Conservation (phyloP, 2,329 filamentous ascomycete species). For the Ophiostoma himal-ulmi region DNA sequence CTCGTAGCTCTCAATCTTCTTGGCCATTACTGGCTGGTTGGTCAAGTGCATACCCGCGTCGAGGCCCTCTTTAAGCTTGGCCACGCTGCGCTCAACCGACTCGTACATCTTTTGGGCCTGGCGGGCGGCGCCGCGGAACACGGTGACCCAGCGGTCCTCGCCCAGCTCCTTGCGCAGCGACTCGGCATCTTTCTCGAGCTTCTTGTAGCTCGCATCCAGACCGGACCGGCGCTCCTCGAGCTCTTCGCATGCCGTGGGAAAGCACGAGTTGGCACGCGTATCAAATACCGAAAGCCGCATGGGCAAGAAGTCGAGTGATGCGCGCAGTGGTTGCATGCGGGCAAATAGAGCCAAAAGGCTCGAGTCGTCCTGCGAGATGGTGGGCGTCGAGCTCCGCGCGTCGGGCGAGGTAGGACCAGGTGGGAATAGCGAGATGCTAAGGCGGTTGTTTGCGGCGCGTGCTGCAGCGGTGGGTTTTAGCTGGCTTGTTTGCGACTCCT, state of each 20-base stretch:
- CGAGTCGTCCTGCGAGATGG: constrained; percentile 70
- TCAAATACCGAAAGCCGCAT: constrained; percentile 90
- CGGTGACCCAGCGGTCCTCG: constrained; percentile 92
- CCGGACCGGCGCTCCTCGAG: constrained; percentile 67
- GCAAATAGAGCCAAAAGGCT: constrained; percentile 86
- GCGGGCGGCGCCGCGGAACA: constrained; percentile 86
- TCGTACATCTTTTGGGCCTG: constrained; percentile 97
- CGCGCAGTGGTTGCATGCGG: constrained; percentile 86
- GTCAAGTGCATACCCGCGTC: constrained; percentile 69
- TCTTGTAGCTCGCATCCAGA: constrained; percentile 80
- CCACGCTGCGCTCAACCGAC: constrained; percentile 80
- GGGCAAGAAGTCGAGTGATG: constrained; percentile 89
- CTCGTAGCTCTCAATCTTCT: constrained; percentile 89
- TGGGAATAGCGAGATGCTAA: constrained; percentile 62
- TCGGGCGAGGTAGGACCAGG: constrained; percentile 54
- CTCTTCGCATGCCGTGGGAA: constrained; percentile 88
- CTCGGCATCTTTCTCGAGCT: constrained; percentile 84
- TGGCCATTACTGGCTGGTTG: constrained; percentile 62
- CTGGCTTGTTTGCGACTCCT: constrained; percentile 55
- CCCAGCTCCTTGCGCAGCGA: constrained; percentile 82
- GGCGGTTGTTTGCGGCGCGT: constrained; percentile 57
- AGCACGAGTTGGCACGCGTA: constrained; percentile 65
- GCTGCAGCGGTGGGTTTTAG: constrained; percentile 30
- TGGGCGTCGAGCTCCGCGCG: constrained; percentile 39
- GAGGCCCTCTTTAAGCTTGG: constrained; percentile 73